Evolutionary conservation across 106 monocot species (phyloP).

Genomic region (Dendrobium officinale): DNA sequence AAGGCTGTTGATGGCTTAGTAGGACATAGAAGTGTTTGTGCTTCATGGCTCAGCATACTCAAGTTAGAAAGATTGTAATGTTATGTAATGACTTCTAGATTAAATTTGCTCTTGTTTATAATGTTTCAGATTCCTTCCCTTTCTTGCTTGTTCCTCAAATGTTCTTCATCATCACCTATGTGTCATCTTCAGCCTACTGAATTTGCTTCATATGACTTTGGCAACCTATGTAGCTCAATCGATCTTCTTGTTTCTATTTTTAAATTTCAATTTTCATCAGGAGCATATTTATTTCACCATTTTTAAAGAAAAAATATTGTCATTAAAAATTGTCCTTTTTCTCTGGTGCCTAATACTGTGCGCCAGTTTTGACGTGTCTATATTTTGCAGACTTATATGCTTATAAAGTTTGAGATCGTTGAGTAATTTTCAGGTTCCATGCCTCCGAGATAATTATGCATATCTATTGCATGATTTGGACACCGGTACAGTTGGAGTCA

Average conservation of each 20-base stretch:
- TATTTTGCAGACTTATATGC: background rate
- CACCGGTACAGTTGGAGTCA: constrained; percentile 92
- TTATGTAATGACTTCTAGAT: background rate
- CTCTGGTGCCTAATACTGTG: background rate
- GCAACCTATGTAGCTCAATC: background rate
- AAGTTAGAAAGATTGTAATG: background rate
- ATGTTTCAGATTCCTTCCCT: background rate
- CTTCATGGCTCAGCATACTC: background rate
- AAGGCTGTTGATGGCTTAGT: background rate
- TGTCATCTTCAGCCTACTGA: background rate
- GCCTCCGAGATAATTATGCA: constrained; percentile 92
- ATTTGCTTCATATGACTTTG: background rate
- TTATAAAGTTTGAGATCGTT: background rate
- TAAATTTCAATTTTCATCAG: background rate
- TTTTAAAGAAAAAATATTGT: background rate
- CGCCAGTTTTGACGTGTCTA: background rate
- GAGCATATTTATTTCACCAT: background rate
- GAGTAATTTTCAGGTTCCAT: constrained; percentile 56
- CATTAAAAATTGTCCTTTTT: background rate
- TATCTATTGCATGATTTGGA: constrained; percentile 85
- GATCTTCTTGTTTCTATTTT: background rate
- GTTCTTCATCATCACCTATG: background rate
- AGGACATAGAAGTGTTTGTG: background rate
- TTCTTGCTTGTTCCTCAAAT: background rate
- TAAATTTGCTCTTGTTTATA: background rate